Evolutionary conservation across 805 yeast species (phyloP).

Genomic region (Yarrowia porcina): DNA sequence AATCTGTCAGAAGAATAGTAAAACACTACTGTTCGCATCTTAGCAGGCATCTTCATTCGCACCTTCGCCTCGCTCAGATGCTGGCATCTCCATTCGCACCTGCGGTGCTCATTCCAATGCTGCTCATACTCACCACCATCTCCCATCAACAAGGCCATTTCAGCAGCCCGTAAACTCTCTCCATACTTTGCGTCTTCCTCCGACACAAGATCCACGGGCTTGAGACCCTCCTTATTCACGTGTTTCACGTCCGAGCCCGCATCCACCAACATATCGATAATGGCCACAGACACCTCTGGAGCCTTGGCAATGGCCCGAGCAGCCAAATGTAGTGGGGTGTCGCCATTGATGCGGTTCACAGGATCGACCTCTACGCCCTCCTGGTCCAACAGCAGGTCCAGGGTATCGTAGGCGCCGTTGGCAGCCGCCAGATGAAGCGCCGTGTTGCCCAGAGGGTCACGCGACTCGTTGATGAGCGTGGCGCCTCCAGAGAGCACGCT

Average conservation of each 20-base stretch:
- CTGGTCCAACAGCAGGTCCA: conserved; percentile 77
- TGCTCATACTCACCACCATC: neutral
- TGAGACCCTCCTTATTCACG: conserved; percentile 58
- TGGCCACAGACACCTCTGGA: conserved; percentile 49
- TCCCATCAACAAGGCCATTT: conserved; percentile 52
- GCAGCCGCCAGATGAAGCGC: conserved; percentile 79
- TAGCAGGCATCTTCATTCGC: no score
- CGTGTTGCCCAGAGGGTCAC: conserved; percentile 74
- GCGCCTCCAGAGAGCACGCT: conserved; percentile 47
- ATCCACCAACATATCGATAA: conserved; percentile 72
- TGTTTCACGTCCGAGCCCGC: conserved; percentile 82
- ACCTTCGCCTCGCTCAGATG: neutral
- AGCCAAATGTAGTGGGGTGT: conserved; percentile 87
- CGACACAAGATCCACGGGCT: conserved; percentile 67
- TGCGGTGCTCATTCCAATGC: neutral
- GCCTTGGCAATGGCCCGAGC: conserved; percentile 73
- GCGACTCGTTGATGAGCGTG: conserved; percentile 60
- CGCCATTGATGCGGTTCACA: conserved; percentile 62
- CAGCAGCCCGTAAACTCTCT: conserved; percentile 75
- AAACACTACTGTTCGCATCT: no score
- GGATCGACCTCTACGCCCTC: conserved; percentile 93
- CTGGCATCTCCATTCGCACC: no score
- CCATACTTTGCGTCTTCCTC: conserved; percentile 54
- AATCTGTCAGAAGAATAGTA: no score
- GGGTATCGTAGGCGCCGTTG: conserved; percentile 79